These are phyloP conservation scores for Aspergillus quadrilineatus DNA, from an alignment of 2,329 filamentous ascomycete species.

Conservation along the genomic window DNA sequence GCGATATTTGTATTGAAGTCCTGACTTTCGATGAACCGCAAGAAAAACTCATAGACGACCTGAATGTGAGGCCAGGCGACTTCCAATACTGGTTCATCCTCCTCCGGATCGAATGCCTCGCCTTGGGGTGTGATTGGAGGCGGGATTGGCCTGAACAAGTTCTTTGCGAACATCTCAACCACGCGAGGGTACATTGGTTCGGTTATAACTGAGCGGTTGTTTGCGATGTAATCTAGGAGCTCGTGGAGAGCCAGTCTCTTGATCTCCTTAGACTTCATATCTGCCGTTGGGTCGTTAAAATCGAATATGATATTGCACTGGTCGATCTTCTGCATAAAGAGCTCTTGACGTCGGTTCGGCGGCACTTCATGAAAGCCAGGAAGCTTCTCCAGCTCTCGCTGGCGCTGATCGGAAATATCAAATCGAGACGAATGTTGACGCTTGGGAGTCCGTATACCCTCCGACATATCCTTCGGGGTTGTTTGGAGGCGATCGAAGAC, in stretches of 20 bases:
- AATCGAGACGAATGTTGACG: constrained; percentile 97
- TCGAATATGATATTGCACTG: constrained; percentile 99
- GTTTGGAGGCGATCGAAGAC: constrained; percentile 87
- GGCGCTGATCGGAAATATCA: constrained; percentile 87
- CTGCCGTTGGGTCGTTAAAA: constrained; percentile 95
- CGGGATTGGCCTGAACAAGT: constrained; percentile 93
- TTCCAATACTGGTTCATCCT: constrained; percentile 96
- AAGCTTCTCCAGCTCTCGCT: constrained; percentile 91
- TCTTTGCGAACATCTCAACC: constrained; percentile 99
- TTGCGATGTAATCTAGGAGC: constrained; percentile 94
- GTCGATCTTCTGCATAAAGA: constrained; percentile 99
- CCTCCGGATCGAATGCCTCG: constrained; percentile 96
- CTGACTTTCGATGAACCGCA: constrained; percentile 97
- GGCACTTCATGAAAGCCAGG: constrained; percentile 97
- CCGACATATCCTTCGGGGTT: constrained; percentile 93
- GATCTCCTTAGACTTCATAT: constrained; percentile 99
- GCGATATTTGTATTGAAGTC: constrained; percentile 99
- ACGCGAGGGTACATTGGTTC: constrained; percentile 98
- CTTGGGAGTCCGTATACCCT: constrained; percentile 91
- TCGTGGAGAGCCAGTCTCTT: constrained; percentile 95
- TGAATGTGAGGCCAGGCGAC: constrained; percentile 99
- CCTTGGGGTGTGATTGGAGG: constrained; percentile 97
- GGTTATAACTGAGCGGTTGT: constrained; percentile 97
- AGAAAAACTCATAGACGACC: constrained; percentile 98
- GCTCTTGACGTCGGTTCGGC: constrained; percentile 87